Conservation (phyloP, 805 yeast species). For the Kurtzmaniella cleridarum region DNA sequence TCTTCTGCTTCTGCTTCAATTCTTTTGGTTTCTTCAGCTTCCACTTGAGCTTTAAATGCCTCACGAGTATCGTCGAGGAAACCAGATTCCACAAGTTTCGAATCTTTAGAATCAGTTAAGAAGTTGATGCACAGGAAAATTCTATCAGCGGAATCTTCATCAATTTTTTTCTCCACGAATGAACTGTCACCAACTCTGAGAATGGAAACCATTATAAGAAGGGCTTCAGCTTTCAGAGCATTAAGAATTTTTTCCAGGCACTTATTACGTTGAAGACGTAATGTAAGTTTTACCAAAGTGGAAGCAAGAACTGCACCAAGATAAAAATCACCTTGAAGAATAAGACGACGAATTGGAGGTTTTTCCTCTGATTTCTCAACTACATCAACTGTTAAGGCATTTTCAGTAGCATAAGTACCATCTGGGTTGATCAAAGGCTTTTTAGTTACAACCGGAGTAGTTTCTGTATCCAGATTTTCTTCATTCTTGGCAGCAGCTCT, state of each 20-base stretch:
- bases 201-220: conserved; percentile 86
- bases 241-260: conserved; percentile 56
- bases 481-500: conserved; percentile 28
- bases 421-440: conserved; percentile 89
- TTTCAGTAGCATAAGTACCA: conserved; percentile 97
- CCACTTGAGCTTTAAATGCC: conserved; percentile 73
- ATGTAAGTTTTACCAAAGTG: conserved; percentile 80
- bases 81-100: conserved; percentile 52
- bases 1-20: conserved; percentile 52
- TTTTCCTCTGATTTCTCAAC: conserved; percentile 23
- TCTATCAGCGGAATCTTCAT: conserved; percentile 96
- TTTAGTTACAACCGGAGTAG: conserved; percentile 20
- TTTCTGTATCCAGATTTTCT: conserved; percentile 23
- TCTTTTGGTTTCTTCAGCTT: conserved; percentile 51
- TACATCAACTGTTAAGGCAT: conserved; percentile 56
- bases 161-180: conserved; percentile 68
- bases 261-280: conserved; percentile 62
- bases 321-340: conserved; percentile 85
- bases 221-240: conserved; percentile 90
- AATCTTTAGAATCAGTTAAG: conserved; percentile 59
- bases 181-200: conserved; percentile 77
- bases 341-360: conserved; percentile 76
- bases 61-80: conserved; percentile 84
- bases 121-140: conserved; percentile 81
- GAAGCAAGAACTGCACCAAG: conserved; percentile 84